These are phyloP conservation scores for Medicago truncatula DNA, from an alignment of 306 rosid genomes.

Conservation along the genomic window DNA sequence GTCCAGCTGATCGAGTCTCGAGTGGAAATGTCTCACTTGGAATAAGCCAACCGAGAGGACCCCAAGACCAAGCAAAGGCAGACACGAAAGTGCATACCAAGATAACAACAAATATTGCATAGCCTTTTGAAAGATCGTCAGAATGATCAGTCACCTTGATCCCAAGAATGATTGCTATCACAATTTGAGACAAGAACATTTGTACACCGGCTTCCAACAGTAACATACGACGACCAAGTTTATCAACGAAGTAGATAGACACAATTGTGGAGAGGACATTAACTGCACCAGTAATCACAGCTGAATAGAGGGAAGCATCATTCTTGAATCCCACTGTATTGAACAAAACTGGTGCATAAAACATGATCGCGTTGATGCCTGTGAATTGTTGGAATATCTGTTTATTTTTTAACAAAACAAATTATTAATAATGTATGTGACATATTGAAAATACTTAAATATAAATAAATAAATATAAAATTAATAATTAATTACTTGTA, in stretches of 20 bases:
- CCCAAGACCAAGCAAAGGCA: constrained; percentile 95
- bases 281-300: constrained; percentile 89
- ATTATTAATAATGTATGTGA: neutral
- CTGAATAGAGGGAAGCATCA: constrained; percentile 83
- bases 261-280: constrained; percentile 75
- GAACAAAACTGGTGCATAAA: constrained; percentile 84
- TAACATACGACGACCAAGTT: constrained; percentile 74
- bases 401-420: neutral
- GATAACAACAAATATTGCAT: constrained; percentile 63
- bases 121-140: constrained; percentile 46
- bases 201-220: constrained; percentile 87
- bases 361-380: constrained; percentile 94
- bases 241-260: constrained; percentile 82
- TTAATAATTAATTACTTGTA: too few species aligned
- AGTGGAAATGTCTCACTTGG: constrained; percentile 87
- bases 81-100: constrained; percentile 82
- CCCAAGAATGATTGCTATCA: constrained; percentile 68
- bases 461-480: too few species aligned
- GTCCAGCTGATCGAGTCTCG: constrained; percentile 90
- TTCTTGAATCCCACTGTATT: constrained; percentile 69
- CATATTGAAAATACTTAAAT: too few species aligned
- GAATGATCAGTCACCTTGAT: constrained; percentile 61
- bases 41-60: constrained; percentile 88
- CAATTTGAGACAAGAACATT: constrained; percentile 78
- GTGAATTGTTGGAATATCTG: constrained; percentile 93